A percentile compares a stretch with the other conserved stretches of the same genome.
Evolutionary conservation across 1,284 basidiomycete genomes (phyloP).

Genomic region (Austropuccinia psidii): DNA sequence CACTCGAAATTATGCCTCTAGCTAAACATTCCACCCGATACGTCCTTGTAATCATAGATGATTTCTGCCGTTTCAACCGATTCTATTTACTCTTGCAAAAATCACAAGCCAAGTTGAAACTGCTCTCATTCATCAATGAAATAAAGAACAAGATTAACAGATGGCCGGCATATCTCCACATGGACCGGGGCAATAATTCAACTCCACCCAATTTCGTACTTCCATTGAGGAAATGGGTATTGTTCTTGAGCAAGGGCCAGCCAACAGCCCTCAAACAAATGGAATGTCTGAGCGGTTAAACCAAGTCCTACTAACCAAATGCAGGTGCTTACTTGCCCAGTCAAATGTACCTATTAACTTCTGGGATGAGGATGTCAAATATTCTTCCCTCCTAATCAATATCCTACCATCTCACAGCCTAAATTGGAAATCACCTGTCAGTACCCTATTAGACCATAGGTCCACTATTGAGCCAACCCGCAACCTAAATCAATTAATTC

Average conservation of each 20-base stretch:
- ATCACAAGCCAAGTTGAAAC: neutral
- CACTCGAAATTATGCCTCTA: neutral
- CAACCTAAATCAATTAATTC: neutral
- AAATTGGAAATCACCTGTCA: neutral
- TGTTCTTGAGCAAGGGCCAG: neutral
- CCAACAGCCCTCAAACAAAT: neutral
- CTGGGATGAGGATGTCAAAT: slow-evolving; percentile 6
- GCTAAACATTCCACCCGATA: neutral
- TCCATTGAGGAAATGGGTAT: neutral
- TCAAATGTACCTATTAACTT: neutral
- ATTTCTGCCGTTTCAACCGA: neutral
- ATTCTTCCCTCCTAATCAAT: neutral
- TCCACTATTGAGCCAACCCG: neutral
- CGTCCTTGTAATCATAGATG: neutral
- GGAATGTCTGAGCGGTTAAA: neutral
- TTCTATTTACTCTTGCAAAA: slow-evolving; percentile 1
- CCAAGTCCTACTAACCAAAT: neutral
- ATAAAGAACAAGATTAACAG: neutral
- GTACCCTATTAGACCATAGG: neutral
- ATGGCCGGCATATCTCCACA: neutral
- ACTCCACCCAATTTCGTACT: neutral
- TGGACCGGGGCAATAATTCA: neutral
- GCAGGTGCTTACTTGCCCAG: neutral
- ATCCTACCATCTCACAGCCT: neutral
- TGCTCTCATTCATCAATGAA: neutral